These are phyloP conservation scores for Immersiporthe knoxdaviesiana DNA, from an alignment of 2,329 filamentous ascomycete species.

Conservation along the genomic window DNA sequence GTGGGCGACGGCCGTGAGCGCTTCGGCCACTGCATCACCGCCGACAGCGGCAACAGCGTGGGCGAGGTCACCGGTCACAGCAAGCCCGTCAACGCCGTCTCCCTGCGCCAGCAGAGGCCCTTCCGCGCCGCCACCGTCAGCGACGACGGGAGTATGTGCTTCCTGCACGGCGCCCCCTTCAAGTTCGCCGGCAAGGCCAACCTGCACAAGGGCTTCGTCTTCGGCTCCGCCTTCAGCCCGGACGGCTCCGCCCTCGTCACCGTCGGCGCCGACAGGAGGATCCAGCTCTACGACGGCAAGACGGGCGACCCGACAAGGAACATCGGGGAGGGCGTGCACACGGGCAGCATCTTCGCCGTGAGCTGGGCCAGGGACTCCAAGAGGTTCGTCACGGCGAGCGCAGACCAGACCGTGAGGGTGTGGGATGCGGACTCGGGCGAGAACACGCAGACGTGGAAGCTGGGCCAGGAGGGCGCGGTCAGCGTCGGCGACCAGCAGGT, in stretches of 20 bases:
- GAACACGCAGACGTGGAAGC: slow-evolving; percentile 78
- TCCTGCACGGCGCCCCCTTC: slow-evolving; percentile 54
- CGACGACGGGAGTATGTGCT: slow-evolving; percentile 44
- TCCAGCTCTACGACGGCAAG: slow-evolving; percentile 96
- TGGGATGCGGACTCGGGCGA: slow-evolving; percentile 88
- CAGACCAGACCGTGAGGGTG: slow-evolving; percentile 90
- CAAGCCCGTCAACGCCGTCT: slow-evolving; percentile 86
- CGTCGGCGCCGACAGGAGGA: slow-evolving; percentile 88
- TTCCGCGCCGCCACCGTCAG: slow-evolving; percentile 62
- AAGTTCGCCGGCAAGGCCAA: slow-evolving; percentile 88
- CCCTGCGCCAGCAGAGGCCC: slow-evolving; percentile 87
- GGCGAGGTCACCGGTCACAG: slow-evolving; percentile 93
- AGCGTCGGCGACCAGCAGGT: slow-evolving; percentile 87
- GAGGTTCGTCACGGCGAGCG: slow-evolving; percentile 86
- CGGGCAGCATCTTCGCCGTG: slow-evolving; percentile 88
- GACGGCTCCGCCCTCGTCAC: slow-evolving; percentile 82
- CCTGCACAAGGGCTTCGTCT: slow-evolving; percentile 86
- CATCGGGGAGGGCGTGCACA: slow-evolving; percentile 84
- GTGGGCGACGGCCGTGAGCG: slow-evolving; percentile 94
- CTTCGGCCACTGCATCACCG: slow-evolving; percentile 91
- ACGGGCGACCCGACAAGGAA: slow-evolving; percentile 80
- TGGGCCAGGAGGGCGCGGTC: slow-evolving; percentile 73
- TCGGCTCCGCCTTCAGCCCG: slow-evolving; percentile 85
- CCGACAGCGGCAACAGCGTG: slow-evolving; percentile 93
- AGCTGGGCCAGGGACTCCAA: slow-evolving; percentile 89